Percentiles rank a stretch among this genome's conserved stretches.
Conservation (phyloP, 2,329 filamentous ascomycete genomes). For the Dactylellina haptotyla region DNA sequence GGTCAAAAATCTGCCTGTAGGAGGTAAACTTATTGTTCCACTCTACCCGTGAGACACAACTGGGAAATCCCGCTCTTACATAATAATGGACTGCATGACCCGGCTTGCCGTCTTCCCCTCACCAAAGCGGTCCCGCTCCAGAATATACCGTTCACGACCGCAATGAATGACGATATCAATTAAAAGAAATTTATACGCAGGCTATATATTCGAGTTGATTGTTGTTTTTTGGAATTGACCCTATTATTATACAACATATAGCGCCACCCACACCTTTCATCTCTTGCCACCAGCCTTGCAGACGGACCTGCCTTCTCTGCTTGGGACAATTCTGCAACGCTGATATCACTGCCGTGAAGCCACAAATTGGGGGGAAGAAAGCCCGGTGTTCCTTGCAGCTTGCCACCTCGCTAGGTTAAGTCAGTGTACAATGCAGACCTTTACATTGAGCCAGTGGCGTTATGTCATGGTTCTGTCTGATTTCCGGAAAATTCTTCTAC, state of each 20-base stretch:
- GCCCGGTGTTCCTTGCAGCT: constrained; percentile 1
- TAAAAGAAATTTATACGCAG: no score
- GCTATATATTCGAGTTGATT: neutral
- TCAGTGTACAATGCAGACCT: no score
- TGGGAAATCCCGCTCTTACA: neutral
- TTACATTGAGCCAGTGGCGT: neutral
- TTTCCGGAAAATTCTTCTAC: no score
- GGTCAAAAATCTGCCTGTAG: no score
- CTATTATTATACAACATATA: neutral
- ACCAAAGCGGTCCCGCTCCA: no score
- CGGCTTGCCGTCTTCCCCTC: no score
- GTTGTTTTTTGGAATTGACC: neutral
- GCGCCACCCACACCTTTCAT: neutral
- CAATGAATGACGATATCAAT: no score
- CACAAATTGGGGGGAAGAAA: neutral
- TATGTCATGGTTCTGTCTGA: no score
- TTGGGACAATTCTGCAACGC: neutral
- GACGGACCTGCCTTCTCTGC: neutral
- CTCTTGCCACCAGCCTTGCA: constrained; percentile 24
- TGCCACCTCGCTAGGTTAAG: constrained; percentile 16
- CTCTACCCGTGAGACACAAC: neutral
- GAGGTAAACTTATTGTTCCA: neutral
- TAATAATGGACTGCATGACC: neutral
- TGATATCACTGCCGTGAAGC: neutral
- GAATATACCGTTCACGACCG: no score